Base-by-base conservation (phyloP, 192 early-diverging fungal genomes). In the Coemansia javaensis region DNA sequence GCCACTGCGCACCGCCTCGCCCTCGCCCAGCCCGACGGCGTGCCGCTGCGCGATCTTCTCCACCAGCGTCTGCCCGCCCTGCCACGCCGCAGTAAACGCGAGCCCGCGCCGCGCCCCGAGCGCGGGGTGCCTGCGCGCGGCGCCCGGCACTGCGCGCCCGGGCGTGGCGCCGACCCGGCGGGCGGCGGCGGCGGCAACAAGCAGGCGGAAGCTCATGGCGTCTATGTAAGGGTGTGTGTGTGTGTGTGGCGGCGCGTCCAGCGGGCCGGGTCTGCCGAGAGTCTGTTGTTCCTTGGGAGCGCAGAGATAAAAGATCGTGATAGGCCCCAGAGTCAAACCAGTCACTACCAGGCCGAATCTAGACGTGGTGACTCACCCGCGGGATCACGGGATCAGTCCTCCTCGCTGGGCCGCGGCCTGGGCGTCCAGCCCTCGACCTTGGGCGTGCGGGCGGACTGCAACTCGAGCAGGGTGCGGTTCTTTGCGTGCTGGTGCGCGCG, bases 1-100 rank as follows among this genome's bases (percentile, higher is more conserved):
- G 18, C 94, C 94, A 52, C 86, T 86, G 40, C 68, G 77, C 39
- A 97, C 91, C 21, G 57, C 65, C 30, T 81, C 72, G 37, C 76
- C 82, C 7, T 79, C 71, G 5, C 79, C 59, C 7, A 94, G 66
- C 32, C 86, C 88, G 5, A 91, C 78, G 4, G 92, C 86, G 59
- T 94, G 92, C 38, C 83, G 81, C 71, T 97, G 93, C 5, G 87
- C 93, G 54, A 99, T 95, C 68, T 95, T 93, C 61, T 99, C 96
- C 15, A 99, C 82, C 59, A 96, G 67, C 36, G 88, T 97, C 66
- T 95, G 93, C 17, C 60, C 56, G 40, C 48, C 45, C 27, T 34
- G 54, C 39, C 37, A 50, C 34, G 31, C 40, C 15, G 67, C 48
- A 2, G 60, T 54, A 16, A 63, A 58, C 22, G 54, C 10, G 24